Evolutionary conservation across 108 stramenopile genomes (phyloP).

Genomic region (Cyclotella baltica): DNA sequence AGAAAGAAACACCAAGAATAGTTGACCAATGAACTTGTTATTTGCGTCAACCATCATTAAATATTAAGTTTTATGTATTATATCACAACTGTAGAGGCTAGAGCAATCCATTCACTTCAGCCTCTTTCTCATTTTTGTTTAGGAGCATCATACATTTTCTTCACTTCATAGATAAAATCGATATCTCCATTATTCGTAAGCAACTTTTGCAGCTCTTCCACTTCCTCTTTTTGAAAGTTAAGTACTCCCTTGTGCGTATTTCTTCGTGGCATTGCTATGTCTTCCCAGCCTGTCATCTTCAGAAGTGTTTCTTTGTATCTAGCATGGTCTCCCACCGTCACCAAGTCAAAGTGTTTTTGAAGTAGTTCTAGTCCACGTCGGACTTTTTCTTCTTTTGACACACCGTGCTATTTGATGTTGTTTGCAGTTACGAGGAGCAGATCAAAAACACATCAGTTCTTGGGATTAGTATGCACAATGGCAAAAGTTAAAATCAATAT

Average conservation of each 20-base stretch:
- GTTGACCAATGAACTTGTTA: too few species aligned
- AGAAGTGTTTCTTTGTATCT: slow-evolving; percentile 8
- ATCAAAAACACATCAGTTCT: too few species aligned
- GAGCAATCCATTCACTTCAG: too few species aligned
- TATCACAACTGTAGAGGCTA: too few species aligned
- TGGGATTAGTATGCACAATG: background rate
- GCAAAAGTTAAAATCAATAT: background rate
- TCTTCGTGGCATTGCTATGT: slow-evolving; percentile 6
- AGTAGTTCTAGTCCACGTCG: slow-evolving; percentile 17
- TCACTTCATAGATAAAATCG: slow-evolving; percentile 23
- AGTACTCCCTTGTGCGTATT: slow-evolving; percentile 12
- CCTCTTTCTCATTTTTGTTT: too few species aligned
- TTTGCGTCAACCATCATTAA: too few species aligned
- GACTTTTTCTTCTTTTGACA: slow-evolving; percentile 17
- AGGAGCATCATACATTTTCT: slow-evolving; percentile 15
- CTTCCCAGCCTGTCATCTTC: slow-evolving; percentile 21
- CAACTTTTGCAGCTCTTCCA: slow-evolving; percentile 20
- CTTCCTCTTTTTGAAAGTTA: slow-evolving; percentile 24
- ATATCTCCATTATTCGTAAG: slow-evolving; percentile 18
- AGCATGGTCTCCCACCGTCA: slow-evolving; percentile 22
- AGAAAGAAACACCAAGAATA: too few species aligned
- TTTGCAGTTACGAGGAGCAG: too few species aligned
- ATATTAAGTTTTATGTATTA: too few species aligned
- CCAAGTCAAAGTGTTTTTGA: slow-evolving; percentile 19
- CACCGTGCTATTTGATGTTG: background rate